Evolutionary conservation across 2,329 filamentous ascomycete species (phyloP).

Genomic region (Penicillium griseofulvum): DNA sequence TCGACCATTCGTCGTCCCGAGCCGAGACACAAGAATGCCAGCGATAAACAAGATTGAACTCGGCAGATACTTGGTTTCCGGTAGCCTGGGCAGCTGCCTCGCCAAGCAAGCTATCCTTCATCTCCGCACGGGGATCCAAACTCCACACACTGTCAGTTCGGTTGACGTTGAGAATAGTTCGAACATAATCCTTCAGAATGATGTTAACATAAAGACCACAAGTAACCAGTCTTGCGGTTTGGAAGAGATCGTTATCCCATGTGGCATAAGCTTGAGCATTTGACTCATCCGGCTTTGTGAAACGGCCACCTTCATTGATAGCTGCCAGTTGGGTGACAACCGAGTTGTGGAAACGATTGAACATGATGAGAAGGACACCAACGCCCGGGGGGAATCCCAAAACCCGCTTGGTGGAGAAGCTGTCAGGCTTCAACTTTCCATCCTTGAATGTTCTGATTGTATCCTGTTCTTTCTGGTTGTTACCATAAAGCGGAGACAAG

Average conservation of each 20-base stretch:
- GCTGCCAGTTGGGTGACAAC: conserved; percentile 59
- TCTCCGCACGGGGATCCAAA: conserved; percentile 61
- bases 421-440: conserved; percentile 69
- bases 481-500: conserved; percentile 70
- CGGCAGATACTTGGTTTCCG: conserved; percentile 66
- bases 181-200: conserved; percentile 57
- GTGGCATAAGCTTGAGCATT: conserved; percentile 36
- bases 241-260: conserved; percentile 49
- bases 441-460: conserved; percentile 62
- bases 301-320: conserved; percentile 67
- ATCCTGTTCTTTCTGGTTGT: conserved; percentile 61
- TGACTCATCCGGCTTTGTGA: conserved; percentile 55
- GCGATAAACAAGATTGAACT: conserved; percentile 67
- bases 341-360: conserved; percentile 69
- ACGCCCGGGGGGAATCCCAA: conserved; percentile 67
- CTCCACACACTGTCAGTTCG: conserved; percentile 60
- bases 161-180: conserved; percentile 61
- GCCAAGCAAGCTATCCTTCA: conserved; percentile 47
- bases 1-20: conserved; percentile 62
- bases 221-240: conserved; percentile 55
- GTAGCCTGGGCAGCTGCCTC: conserved; percentile 55
- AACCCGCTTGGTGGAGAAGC: conserved; percentile 64
- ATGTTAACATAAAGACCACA: conserved; percentile 59
- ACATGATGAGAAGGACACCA: conserved; percentile 66
- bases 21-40: conserved; percentile 63